Percentiles rank a stretch among this genome's conserved stretches.
phyloP scores from a whole-genome alignment of 768 basidiomycete species.

The Leccinellum luteum region DNA sequence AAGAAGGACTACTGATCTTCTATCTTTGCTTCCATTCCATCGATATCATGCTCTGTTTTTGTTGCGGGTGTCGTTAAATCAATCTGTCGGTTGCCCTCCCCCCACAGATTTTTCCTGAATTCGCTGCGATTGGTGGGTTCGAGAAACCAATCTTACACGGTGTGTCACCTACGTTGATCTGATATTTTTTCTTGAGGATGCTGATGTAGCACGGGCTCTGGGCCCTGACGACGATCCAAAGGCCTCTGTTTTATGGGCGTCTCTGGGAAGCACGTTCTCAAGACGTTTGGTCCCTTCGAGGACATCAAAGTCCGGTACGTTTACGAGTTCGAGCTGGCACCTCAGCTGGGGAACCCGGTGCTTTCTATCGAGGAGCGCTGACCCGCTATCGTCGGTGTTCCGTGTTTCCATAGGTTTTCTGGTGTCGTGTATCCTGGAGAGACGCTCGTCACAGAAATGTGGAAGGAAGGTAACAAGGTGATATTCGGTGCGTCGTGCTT shows the following conservation, averaged over 20 bases:
- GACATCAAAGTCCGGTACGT: slow-evolving; percentile 93
- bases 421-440: slow-evolving; percentile 95
- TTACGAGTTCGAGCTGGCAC: not conserved
- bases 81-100: slow-evolving; percentile 3
- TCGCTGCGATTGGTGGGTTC: slow-evolving; percentile 94
- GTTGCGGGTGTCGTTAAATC: not conserved
- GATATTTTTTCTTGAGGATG: not conserved
- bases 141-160: slow-evolving; percentile 85
- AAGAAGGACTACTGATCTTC: not conserved
- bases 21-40: not conserved
- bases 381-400: not conserved
- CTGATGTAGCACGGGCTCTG: not conserved
- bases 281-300: slow-evolving; percentile 79
- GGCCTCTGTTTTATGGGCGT: slow-evolving; percentile 92
- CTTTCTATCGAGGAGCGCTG: not conserved
- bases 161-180: slow-evolving; percentile 10
- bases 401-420: slow-evolving; percentile 55
- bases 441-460: slow-evolving; percentile 95
- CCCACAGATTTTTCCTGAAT: slow-evolving; percentile 81
- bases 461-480: slow-evolving; percentile 91
- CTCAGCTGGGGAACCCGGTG: not conserved
- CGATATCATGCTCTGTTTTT: not conserved
- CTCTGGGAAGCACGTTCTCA: slow-evolving; percentile 87
- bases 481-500: slow-evolving; percentile 74
- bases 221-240: slow-evolving; percentile 11